phyloP scores from a whole-genome alignment of 192 early-diverging fungal genomes.

The Backusella westeae region DNA sequence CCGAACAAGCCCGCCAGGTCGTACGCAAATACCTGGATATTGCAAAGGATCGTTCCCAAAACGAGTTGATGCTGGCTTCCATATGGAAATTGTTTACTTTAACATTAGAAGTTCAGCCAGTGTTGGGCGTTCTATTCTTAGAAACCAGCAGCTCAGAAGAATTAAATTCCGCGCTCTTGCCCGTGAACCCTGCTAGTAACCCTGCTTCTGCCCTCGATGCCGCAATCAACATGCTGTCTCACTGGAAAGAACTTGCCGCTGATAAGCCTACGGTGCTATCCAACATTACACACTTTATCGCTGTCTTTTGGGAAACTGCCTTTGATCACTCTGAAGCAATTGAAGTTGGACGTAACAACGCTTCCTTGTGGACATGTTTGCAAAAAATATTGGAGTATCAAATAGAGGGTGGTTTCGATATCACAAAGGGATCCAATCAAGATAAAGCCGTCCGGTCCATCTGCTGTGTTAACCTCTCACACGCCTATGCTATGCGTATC shows the following conservation, averaged over 20 bases:
- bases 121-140: constrained; percentile 37
- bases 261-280: constrained; percentile 41
- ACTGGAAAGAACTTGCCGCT: constrained; percentile 28
- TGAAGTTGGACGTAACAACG: constrained; percentile 37
- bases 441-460: constrained; percentile 6
- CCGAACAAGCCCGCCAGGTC: constrained; percentile 40
- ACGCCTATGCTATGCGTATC: constrained; percentile 22
- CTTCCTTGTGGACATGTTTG: constrained; percentile 43
- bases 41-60: constrained; percentile 19
- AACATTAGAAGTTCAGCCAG: constrained; percentile 42
- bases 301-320: constrained; percentile 46
- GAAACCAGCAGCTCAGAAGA: constrained; percentile 8
- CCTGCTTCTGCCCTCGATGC: constrained; percentile 37
- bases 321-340: constrained; percentile 38
- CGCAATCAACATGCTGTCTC: constrained; percentile 39
- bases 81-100: constrained; percentile 50
- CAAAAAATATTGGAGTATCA: constrained; percentile 31
- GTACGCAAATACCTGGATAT: constrained; percentile 19
- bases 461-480: constrained; percentile 23
- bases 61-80: constrained; percentile 24
- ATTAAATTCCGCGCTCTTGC: background rate
- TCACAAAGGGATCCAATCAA: background rate
- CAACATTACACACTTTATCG: constrained; percentile 44
- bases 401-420: background rate
- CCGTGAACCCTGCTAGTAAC: background rate